phyloP scores from a whole-genome alignment of 345 rosid genomes.

The Pistacia vera region DNA sequence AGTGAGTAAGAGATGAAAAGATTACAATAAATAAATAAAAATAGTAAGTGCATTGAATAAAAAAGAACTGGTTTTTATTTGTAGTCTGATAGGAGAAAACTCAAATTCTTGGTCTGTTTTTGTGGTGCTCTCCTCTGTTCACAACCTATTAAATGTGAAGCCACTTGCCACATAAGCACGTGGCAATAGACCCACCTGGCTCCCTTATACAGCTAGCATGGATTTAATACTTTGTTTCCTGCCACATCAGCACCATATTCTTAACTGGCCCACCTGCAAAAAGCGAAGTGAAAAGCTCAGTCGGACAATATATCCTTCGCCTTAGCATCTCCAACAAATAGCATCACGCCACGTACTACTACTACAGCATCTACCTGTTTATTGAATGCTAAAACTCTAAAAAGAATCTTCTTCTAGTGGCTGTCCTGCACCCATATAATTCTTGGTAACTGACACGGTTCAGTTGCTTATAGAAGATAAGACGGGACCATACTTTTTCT shows the following conservation, averaged over 20 bases:
- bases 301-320: constrained; percentile 22
- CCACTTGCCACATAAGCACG: constrained; percentile 20
- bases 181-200: constrained; percentile 16
- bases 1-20: no score
- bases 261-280: constrained; percentile 16
- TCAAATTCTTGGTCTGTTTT: neutral
- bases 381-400: neutral
- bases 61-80: neutral
- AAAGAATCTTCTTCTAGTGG: constrained; percentile 20
- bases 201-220: neutral
- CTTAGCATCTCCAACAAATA: constrained; percentile 22
- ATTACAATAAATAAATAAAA: neutral
- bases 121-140: neutral
- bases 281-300: constrained; percentile 24
- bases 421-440: constrained; percentile 3
- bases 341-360: constrained; percentile 2
- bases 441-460: constrained; percentile 29
- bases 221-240: neutral
- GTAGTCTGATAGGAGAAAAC: neutral
- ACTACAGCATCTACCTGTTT: neutral
- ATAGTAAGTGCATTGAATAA: neutral
- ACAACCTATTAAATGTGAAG: neutral
- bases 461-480: constrained; percentile 20
- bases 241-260: constrained; percentile 20
- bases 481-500: constrained; percentile 39